Evolutionary conservation across 164 flowering plant genomes (phyloP).

Genomic region (Berberis thunbergii): DNA sequence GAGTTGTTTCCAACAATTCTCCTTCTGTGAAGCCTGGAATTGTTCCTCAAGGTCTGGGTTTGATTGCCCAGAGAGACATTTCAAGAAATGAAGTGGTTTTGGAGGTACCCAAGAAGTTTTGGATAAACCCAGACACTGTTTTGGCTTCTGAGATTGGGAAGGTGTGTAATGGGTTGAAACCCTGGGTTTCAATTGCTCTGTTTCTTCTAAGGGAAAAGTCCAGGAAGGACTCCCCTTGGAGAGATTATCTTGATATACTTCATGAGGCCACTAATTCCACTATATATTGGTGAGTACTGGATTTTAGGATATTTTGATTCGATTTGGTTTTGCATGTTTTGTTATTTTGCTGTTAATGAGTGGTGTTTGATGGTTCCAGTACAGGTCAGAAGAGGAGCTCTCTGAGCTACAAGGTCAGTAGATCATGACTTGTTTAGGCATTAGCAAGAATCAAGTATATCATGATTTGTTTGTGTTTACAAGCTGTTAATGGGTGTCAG

Average conservation of each 20-base stretch:
- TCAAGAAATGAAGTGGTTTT: constrained; percentile 65
- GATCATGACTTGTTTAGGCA: neutral
- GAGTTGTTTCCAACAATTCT: constrained; percentile 49
- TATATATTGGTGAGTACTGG: constrained; percentile 19
- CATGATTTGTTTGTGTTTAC: neutral
- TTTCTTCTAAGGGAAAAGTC: constrained; percentile 69
- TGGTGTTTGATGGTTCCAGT: constrained; percentile 48
- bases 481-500: too few relatives aligned
- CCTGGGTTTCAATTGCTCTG: constrained; percentile 84
- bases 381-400: constrained; percentile 99
- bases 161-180: constrained; percentile 66
- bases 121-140: constrained; percentile 81
- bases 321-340: neutral
- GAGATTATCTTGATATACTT: constrained; percentile 56
- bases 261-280: constrained; percentile 69
- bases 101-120: constrained; percentile 75
- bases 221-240: constrained; percentile 51
- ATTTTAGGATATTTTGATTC: neutral
- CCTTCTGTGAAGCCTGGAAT: constrained; percentile 43
- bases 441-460: too few relatives aligned
- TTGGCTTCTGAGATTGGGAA: constrained; percentile 73
- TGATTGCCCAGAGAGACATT: constrained; percentile 61
- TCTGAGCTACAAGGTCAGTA: constrained; percentile 77
- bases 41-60: constrained; percentile 69
- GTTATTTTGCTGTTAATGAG: constrained; percentile 25